Evolutionary conservation across 352 stramenopile genomes (phyloP), one percentile per base, ranked within the genome.

Genomic region (Phytophthora sojae): DNA sequence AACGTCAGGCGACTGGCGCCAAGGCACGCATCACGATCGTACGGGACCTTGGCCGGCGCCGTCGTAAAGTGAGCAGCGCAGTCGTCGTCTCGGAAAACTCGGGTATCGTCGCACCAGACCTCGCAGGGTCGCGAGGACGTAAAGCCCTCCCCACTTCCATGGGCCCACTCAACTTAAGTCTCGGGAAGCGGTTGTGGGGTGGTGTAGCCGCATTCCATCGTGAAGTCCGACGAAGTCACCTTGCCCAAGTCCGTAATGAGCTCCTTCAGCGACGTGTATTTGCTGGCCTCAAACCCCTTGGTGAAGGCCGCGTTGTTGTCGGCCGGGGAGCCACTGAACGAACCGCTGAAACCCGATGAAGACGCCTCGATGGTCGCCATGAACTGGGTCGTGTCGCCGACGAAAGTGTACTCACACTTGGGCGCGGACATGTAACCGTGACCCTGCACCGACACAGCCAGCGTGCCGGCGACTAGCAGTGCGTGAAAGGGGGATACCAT

Each of bases 91-190:
- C 60, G 60, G 60, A 67, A 67, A 17, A 60, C 50, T 23, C 50
- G 50, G 4, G 19, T 37, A 23, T 67, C 50, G 49, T 83, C 76
- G 51, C 72, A 81, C 68, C 73, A 83, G 14, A 68, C 57, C 56
- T 83, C 76, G 50, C 76, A 83, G 0, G 76, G n/a, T n/a, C n/a
- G n/a, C n/a, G n/a, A n/a, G n/a, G n/a, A n/a, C 63, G 72, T 62
- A 56, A 83, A 75, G 9, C 77, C 74, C 32, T 85, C 77, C 71
- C 32, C 82, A 14, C 55, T 66, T n/a, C 51, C 57, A 42, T 79
- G 61, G 1, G 66, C 69, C 64, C 69, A 81, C 57, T 70, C 75
- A 19, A 78, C 53, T 17, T 69, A 71, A 6, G 58, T 79, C 30
- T 57, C 42, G 4, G 62, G 62, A 5, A 76, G 53, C 21, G 65